phyloP scores from a whole-genome alignment of 257 asterid species.

The Vinca minor region DNA sequence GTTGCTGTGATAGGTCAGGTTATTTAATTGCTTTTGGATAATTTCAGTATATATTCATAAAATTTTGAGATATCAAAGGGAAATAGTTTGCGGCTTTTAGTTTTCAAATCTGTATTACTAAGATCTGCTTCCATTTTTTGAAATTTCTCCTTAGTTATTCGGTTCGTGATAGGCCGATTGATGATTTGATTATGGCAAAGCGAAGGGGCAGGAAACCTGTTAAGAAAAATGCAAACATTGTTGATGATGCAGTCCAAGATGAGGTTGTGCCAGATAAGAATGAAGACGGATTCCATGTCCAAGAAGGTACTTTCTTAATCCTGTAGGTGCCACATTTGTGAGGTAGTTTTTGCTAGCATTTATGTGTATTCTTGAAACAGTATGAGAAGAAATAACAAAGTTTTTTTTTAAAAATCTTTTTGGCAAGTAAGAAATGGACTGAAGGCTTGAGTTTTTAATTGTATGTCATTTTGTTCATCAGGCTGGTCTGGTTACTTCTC shows the following conservation, averaged over 20 bases:
- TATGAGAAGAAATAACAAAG: neutral
- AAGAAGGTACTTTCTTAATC: conserved; percentile 12
- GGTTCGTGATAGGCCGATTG: neutral
- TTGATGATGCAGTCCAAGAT: conserved; percentile 3
- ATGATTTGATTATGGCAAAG: conserved; percentile 19
- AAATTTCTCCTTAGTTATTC: neutral
- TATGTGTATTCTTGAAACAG: neutral
- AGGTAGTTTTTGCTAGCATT: neutral
- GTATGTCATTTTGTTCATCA: neutral
- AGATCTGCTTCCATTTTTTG: neutral
- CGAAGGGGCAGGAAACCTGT: conserved; percentile 18
- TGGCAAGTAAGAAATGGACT: neutral
- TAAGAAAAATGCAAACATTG: conserved; percentile 5
- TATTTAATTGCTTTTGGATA: neutral
- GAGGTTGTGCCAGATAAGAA: conserved; percentile 7
- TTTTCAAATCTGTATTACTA: neutral
- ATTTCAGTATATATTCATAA: neutral
- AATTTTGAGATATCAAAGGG: neutral
- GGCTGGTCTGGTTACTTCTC: neutral
- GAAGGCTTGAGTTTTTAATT: neutral
- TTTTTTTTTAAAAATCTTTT: neutral
- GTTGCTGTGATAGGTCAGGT: neutral
- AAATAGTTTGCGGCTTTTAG: neutral
- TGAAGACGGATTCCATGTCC: conserved; percentile 10
- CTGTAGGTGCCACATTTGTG: neutral